Conservation (phyloP, 1,139 yeast species). For the Fermentozyma sake region DNA sequence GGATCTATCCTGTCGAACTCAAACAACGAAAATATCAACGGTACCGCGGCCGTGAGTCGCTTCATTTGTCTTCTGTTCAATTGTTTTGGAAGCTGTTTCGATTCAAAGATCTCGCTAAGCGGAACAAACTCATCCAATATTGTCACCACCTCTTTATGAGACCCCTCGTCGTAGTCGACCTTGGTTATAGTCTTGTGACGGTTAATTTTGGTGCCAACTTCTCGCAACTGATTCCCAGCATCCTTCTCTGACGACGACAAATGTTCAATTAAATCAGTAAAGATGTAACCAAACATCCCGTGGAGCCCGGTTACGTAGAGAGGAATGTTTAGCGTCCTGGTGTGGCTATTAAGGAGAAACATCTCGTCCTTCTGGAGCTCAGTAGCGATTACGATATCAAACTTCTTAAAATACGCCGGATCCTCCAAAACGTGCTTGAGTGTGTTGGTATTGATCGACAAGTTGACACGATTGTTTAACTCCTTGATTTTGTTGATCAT, state of each 20-base stretch:
- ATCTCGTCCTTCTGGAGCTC: slow-evolving; percentile 49
- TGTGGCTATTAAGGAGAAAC: slow-evolving; percentile 41
- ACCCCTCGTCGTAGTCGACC: slow-evolving; percentile 30
- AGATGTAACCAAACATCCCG: slow-evolving; percentile 80
- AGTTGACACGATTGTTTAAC: slow-evolving; percentile 71
- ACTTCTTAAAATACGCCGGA: slow-evolving; percentile 45
- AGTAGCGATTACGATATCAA: slow-evolving; percentile 74
- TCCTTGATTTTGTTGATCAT: slow-evolving; percentile 56
- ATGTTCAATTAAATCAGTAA: slow-evolving; percentile 73
- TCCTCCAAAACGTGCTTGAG: slow-evolving; percentile 22
- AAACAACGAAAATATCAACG: slow-evolving; percentile 56
- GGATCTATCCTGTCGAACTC: slow-evolving; percentile 28
- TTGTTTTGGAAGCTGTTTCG: slow-evolving; percentile 39
- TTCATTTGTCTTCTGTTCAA: slow-evolving; percentile 53
- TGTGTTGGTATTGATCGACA: slow-evolving; percentile 36
- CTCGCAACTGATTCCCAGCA: slow-evolving; percentile 48
- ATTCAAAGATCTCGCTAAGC: slow-evolving; percentile 25
- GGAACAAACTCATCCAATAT: slow-evolving; percentile 51
- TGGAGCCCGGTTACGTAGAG: slow-evolving; percentile 66
- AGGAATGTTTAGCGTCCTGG: slow-evolving; percentile 57
- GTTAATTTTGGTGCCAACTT: slow-evolving; percentile 44
- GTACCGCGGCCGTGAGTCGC: slow-evolving; percentile 57
- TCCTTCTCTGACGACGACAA: slow-evolving; percentile 37
- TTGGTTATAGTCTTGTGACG: slow-evolving; percentile 47
- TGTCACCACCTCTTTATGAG: slow-evolving; percentile 48